Conservation (phyloP, 192 early-diverging fungal species). For the Funneliformis mosseae region DNA sequence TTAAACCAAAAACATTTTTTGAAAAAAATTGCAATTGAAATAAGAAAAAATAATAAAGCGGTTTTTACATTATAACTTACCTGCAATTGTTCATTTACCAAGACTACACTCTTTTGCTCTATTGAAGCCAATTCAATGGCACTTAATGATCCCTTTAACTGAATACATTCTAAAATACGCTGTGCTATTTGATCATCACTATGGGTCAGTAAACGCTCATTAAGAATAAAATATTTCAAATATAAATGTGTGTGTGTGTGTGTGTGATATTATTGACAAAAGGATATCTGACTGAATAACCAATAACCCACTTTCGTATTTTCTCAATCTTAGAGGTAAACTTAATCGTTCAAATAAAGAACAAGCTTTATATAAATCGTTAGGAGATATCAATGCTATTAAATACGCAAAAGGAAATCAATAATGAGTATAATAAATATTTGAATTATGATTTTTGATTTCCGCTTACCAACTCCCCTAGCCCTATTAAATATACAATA, state of each 20-base stretch:
- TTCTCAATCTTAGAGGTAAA: conserved; percentile 74
- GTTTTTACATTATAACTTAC: conserved; percentile 43
- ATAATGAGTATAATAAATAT: neutral
- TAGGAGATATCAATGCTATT: conserved; percentile 86
- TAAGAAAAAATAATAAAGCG: neutral
- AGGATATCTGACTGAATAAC: conserved; percentile 65
- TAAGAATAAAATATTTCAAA: neutral
- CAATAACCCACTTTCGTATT: conserved; percentile 80
- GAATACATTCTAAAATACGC: conserved; percentile 50
- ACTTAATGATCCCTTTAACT: conserved; percentile 54
- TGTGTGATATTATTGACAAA: neutral
- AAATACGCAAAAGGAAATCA: neutral
- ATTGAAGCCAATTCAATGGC: conserved; percentile 70
- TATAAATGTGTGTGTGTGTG: neutral
- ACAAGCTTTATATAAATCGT: conserved; percentile 86
- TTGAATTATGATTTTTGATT: neutral
- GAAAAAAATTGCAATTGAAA: conserved; percentile 25
- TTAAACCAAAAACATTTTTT: neutral
- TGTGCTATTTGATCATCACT: conserved; percentile 71
- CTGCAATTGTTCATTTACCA: conserved; percentile 71
- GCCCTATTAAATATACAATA: conserved; percentile 97
- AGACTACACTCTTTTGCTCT: conserved; percentile 60
- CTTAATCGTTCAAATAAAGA: conserved; percentile 64
- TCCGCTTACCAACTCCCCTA: conserved; percentile 72
- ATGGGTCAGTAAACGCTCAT: conserved; percentile 44